Conservation (phyloP, 2,329 filamentous ascomycete genomes). For the Chaetomiaceae sp. region DNA sequence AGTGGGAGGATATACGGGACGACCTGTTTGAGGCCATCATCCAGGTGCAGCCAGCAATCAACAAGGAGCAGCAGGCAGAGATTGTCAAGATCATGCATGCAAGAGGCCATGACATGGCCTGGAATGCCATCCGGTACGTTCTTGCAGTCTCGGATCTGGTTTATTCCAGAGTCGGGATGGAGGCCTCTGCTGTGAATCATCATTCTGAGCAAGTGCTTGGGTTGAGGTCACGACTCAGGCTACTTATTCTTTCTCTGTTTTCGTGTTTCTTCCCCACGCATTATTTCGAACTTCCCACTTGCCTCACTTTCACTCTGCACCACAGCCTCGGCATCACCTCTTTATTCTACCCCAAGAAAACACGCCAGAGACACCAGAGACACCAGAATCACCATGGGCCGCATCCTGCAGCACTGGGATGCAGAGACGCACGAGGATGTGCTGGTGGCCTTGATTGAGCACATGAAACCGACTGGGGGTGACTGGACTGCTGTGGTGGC, state of each 20-base stretch:
- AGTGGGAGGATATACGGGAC: slow-evolving; percentile 30
- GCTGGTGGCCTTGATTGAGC: slow-evolving; percentile 38
- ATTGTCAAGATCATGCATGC: slow-evolving; percentile 25
- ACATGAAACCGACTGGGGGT: slow-evolving; percentile 31
- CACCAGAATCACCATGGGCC: slow-evolving; percentile 7
- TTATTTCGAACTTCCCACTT: background rate
- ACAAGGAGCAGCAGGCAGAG: slow-evolving; percentile 26
- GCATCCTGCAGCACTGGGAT: slow-evolving; percentile 36
- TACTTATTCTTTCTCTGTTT: background rate
- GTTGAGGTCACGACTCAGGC: background rate
- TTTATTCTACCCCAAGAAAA: background rate
- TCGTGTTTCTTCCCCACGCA: background rate
- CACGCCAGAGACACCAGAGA: background rate
- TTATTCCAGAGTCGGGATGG: background rate
- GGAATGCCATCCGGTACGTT: slow-evolving; percentile 37
- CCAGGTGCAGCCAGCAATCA: slow-evolving; percentile 19
- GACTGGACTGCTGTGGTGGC: slow-evolving; percentile 31
- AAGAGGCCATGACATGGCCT: slow-evolving; percentile 28
- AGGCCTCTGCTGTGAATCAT: background rate
- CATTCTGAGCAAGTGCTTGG: slow-evolving; percentile 3
- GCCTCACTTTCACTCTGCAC: background rate
- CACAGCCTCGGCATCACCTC: background rate
- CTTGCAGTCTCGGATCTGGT: background rate
- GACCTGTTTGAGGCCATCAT: slow-evolving; percentile 31
- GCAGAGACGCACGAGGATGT: slow-evolving; percentile 41